These are phyloP conservation scores for Aspergillus viridinutans DNA, from an alignment of 2,329 filamentous ascomycete species.

Conservation along the genomic window DNA sequence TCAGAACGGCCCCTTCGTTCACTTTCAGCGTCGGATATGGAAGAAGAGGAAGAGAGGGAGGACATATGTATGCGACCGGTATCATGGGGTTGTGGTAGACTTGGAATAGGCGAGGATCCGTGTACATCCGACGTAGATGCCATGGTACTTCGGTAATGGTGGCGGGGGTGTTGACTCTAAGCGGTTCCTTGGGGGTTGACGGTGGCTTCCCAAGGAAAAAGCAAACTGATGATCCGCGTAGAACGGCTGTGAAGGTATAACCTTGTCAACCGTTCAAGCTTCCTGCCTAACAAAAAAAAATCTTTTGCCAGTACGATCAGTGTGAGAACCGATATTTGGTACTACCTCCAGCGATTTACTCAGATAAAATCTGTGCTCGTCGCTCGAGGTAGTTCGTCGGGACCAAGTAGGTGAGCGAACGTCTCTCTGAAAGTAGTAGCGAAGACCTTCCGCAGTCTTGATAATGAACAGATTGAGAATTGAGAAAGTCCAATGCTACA, in stretches of 20 bases:
- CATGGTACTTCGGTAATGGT: slow-evolving; percentile 22
- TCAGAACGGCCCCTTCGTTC: slow-evolving; percentile 44
- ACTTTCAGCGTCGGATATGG: slow-evolving; percentile 45
- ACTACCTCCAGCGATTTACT: slow-evolving; percentile 37
- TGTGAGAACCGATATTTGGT: slow-evolving; percentile 11
- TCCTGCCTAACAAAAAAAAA: background rate
- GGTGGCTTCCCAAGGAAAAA: slow-evolving; percentile 2
- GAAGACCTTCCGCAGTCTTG: background rate
- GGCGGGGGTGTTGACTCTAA: slow-evolving; percentile 9
- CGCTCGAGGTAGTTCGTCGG: slow-evolving; percentile 36
- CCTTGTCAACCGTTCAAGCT: slow-evolving; percentile 2
- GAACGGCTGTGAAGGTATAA: background rate
- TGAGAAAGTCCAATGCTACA: background rate
- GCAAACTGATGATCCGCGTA: background rate
- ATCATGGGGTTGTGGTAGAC: slow-evolving; percentile 38
- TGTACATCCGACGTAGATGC: slow-evolving; percentile 34
- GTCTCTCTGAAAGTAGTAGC: background rate
- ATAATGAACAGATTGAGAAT: background rate
- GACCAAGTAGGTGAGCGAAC: slow-evolving; percentile 14
- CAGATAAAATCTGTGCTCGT: slow-evolving; percentile 36
- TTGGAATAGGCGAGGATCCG: slow-evolving; percentile 36
- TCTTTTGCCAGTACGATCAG: background rate
- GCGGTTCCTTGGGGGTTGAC: slow-evolving; percentile 8
- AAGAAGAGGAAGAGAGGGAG: slow-evolving; percentile 44
- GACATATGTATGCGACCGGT: slow-evolving; percentile 37